phyloP scores from a whole-genome alignment of 2,329 filamentous ascomycete species.

The Aureobasidium namibiae region DNA sequence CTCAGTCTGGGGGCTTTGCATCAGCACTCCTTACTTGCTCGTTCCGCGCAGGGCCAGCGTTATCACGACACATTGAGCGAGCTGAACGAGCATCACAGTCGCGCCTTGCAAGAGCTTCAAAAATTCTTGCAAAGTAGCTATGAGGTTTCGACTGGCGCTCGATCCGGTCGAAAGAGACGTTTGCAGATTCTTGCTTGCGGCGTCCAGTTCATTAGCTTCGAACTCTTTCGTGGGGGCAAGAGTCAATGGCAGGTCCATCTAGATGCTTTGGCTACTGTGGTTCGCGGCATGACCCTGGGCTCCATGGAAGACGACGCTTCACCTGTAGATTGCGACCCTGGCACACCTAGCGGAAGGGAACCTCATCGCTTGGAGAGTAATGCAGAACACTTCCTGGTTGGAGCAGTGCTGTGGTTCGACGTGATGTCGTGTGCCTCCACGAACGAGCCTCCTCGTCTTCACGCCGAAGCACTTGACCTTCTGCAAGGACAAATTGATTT shows the following conservation, averaged over 20 bases:
- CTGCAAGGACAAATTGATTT: slow-evolving; percentile 1
- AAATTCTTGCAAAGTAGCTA: slow-evolving; percentile 12
- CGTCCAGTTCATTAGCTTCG: slow-evolving; percentile 12
- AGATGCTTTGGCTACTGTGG: neutral
- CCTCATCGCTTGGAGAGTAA: slow-evolving; percentile 1
- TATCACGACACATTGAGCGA: slow-evolving; percentile 8
- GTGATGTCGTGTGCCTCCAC: slow-evolving; percentile 9
- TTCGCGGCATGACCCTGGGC: neutral
- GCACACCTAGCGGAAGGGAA: neutral
- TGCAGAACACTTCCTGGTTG: slow-evolving; percentile 5
- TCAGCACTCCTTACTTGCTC: slow-evolving; percentile 8
- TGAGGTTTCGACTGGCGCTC: neutral
- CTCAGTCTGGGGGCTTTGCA: slow-evolving; percentile 9
- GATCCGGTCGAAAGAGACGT: neutral
- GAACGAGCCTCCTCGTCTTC: neutral
- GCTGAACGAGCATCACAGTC: slow-evolving; percentile 10
- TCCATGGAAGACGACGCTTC: neutral
- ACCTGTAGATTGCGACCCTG: neutral
- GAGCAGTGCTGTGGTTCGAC: slow-evolving; percentile 11
- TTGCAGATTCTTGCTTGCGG: slow-evolving; percentile 12
- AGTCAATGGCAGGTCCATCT: slow-evolving; percentile 11
- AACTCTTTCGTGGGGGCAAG: slow-evolving; percentile 10
- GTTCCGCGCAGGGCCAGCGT: neutral
- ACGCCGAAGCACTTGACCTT: neutral
- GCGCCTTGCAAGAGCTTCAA: slow-evolving; percentile 11